phyloP scores from a whole-genome alignment of 2,329 filamentous ascomycete genomes.

The Colletotrichum shisoi region DNA sequence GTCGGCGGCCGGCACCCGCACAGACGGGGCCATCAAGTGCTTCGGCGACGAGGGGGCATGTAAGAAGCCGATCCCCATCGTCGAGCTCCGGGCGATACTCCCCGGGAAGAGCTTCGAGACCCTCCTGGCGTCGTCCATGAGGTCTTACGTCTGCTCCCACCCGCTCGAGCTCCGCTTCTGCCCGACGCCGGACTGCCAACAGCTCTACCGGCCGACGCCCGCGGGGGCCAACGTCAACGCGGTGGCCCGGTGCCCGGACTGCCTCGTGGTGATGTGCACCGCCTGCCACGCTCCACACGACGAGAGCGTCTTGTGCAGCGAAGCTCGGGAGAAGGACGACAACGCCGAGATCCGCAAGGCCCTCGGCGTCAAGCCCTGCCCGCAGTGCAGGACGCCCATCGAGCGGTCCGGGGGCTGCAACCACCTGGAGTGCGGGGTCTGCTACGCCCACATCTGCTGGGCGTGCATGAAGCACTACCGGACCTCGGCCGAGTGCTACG shows the following conservation, averaged over 20 bases:
- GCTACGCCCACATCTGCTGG: conserved; percentile 58
- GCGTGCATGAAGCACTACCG: conserved; percentile 52
- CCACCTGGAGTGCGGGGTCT: conserved; percentile 55
- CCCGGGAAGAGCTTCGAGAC: fast-evolving
- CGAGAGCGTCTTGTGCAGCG: conserved; percentile 45
- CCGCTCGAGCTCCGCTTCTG: neutral
- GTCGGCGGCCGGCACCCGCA: neutral
- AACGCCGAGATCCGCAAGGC: conserved; percentile 48
- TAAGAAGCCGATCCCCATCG: neutral
- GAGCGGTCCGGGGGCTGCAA: conserved; percentile 57
- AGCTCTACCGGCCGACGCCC: neutral
- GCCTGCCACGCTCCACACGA: conserved; percentile 49
- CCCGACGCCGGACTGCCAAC: neutral
- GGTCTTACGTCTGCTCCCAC: neutral
- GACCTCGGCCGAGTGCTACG: neutral
- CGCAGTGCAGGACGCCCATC: conserved; percentile 51
- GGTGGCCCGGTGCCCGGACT: conserved; percentile 50
- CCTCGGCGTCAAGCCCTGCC: conserved; percentile 49
- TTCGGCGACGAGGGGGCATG: neutral
- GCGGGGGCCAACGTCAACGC: neutral
- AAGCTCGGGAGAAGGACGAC: conserved; percentile 43
- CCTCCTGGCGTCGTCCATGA: neutral
- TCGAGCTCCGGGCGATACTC: neutral
- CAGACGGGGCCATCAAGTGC: neutral
- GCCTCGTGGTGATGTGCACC: conserved; percentile 49